These are phyloP conservation scores for Aspergillus heteromorphus DNA, from an alignment of 495 filamentous ascomycete genomes.

Conservation along the genomic window DNA sequence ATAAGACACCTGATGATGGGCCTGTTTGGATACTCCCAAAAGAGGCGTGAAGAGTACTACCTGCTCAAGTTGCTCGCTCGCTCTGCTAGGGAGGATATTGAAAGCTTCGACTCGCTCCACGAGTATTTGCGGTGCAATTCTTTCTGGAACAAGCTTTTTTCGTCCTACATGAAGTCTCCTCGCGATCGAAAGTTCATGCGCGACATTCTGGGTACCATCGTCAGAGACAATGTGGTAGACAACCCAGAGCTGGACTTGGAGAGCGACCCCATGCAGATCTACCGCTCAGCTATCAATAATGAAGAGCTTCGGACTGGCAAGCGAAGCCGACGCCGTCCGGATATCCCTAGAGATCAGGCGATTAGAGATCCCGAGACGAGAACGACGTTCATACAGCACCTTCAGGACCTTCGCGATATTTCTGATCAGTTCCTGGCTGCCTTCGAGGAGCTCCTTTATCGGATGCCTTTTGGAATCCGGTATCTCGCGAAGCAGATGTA, in stretches of 20 bases:
- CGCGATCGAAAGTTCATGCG: constrained; percentile 88
- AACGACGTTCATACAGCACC: constrained; percentile 83
- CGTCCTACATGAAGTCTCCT: constrained; percentile 85
- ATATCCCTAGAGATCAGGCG: constrained; percentile 83
- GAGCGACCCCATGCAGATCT: constrained; percentile 97
- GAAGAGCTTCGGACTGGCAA: constrained; percentile 91
- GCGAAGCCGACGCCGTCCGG: constrained; percentile 68
- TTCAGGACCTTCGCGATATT: constrained; percentile 90
- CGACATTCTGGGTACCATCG: constrained; percentile 73
- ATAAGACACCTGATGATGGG: constrained; percentile 94
- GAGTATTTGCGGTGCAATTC: constrained; percentile 87
- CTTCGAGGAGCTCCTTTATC: constrained; percentile 75
- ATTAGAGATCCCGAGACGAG: constrained; percentile 91
- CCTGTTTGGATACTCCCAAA: constrained; percentile 95
- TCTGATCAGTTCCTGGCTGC: constrained; percentile 78
- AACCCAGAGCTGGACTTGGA: constrained; percentile 88
- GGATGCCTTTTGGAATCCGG: constrained; percentile 89
- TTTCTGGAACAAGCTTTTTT: constrained; percentile 85
- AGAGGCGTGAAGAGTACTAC: constrained; percentile 94
- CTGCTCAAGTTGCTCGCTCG: constrained; percentile 81
- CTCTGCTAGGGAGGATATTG: constrained; percentile 82
- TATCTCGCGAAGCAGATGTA: constrained; percentile 87
- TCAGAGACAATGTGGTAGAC: constrained; percentile 84
- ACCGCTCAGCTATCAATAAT: constrained; percentile 89
- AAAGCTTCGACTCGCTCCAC: constrained; percentile 63